Evolutionary conservation across 169 alveolate species (phyloP).

Genomic region (Eimeria maxima): DNA sequence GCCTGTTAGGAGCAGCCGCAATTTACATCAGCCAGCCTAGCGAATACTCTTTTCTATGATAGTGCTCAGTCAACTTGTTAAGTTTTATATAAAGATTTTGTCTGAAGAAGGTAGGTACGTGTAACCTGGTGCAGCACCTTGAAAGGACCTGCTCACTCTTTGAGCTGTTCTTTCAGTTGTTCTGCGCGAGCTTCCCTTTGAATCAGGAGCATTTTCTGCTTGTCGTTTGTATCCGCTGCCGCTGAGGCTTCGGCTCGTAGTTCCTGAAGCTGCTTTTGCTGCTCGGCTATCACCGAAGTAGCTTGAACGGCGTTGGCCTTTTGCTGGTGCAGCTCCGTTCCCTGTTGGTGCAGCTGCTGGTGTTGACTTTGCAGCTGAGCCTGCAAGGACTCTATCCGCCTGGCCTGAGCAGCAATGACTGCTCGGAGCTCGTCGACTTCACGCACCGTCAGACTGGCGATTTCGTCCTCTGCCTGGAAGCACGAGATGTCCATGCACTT

Average conservation of each 20-base stretch:
- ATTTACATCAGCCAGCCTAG: no score
- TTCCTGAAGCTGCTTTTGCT: conserved; percentile 23
- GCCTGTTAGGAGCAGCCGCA: no score
- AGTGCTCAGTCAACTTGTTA: neutral
- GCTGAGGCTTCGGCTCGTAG: conserved; percentile 27
- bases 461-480: conserved; percentile 68
- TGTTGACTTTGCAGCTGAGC: conserved; percentile 57
- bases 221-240: neutral
- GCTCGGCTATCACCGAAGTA: conserved; percentile 14
- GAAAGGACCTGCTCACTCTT: neutral
- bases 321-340: conserved; percentile 58
- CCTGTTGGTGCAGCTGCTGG: conserved; percentile 13
- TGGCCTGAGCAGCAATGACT: conserved; percentile 22
- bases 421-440: conserved; percentile 39
- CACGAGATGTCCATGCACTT: neutral
- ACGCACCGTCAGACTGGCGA: neutral
- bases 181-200: conserved; percentile 22
- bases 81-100: neutral
- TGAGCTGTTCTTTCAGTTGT: conserved; percentile 33
- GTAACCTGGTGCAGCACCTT: neutral
- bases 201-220: neutral
- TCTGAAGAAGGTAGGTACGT: neutral
- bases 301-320: neutral
- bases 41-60: neutral
- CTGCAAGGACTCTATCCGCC: conserved; percentile 51